Percentiles rank a stretch among this genome's conserved stretches.
These are phyloP conservation scores for Tolypocladium nubicola DNA, from an alignment of 2,329 filamentous ascomycete species.

Conservation along the genomic window DNA sequence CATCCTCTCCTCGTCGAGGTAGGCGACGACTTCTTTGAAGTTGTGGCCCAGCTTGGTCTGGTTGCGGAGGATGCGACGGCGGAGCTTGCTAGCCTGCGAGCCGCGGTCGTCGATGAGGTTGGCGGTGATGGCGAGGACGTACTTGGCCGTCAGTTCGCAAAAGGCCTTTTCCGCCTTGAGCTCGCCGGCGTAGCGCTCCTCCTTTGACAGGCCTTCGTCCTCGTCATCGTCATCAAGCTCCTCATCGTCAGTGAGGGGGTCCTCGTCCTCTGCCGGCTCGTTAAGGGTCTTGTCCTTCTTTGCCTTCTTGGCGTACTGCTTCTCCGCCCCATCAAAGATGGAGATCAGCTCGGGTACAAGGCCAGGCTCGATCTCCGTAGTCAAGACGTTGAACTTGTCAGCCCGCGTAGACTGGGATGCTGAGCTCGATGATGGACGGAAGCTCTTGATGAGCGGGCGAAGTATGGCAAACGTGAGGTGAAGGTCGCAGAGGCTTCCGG, in stretches of 20 bases:
- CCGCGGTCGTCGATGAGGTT: slow-evolving; percentile 60
- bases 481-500: slow-evolving; percentile 70
- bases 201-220: slow-evolving; percentile 41
- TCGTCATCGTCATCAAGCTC: slow-evolving; percentile 42
- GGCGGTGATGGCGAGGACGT: slow-evolving; percentile 70
- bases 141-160: slow-evolving; percentile 75
- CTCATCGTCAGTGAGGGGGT: slow-evolving; percentile 54
- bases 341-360: slow-evolving; percentile 59
- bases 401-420: slow-evolving; percentile 10
- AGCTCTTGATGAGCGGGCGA: slow-evolving; percentile 39
- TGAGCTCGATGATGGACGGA: slow-evolving; percentile 15
- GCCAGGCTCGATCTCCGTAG: slow-evolving; percentile 57
- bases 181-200: slow-evolving; percentile 51
- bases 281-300: slow-evolving; percentile 47
- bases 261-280: slow-evolving; percentile 61
- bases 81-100: slow-evolving; percentile 50
- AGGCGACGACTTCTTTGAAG: slow-evolving; percentile 74
- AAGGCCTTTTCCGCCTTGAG: slow-evolving; percentile 76
- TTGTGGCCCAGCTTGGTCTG: slow-evolving; percentile 71
- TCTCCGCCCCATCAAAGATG: slow-evolving; percentile 70
- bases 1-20: slow-evolving; percentile 60
- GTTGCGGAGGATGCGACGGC: slow-evolving; percentile 67
- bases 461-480: slow-evolving; percentile 71
- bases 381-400: slow-evolving; percentile 31
- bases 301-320: slow-evolving; percentile 61